phyloP scores from a whole-genome alignment of 345 rosid genomes.

The Psidium guajava region DNA sequence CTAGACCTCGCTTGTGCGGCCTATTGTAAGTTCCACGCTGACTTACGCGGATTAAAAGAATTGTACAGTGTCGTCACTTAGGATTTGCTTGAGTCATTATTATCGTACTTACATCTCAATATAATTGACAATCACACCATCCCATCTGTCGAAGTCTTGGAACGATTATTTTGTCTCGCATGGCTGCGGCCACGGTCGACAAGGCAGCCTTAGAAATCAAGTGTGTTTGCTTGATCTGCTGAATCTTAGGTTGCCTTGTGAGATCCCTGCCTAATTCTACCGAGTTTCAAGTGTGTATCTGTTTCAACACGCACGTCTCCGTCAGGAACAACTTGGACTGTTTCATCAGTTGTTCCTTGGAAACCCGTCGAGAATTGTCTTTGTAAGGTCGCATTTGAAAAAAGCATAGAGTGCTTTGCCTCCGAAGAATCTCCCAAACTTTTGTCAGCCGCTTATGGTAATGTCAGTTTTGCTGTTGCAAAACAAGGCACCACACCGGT shows the following conservation, averaged over 20 bases:
- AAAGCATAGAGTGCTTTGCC: neutral
- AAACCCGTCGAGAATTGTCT: neutral
- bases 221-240: neutral
- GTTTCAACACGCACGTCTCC: neutral
- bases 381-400: neutral
- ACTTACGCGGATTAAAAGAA: neutral
- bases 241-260: neutral
- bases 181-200: neutral
- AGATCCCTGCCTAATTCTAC: neutral
- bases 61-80: neutral
- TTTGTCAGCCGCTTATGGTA: neutral
- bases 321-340: neutral
- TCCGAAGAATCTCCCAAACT: neutral
- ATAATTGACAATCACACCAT: neutral
- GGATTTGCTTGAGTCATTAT: neutral
- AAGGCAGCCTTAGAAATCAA: neutral
- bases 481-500: neutral
- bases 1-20: conserved; percentile 88
- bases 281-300: neutral
- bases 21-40: conserved; percentile 27
- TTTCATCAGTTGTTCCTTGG: neutral
- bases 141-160: neutral
- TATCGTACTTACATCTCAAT: neutral
- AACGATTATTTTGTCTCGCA: neutral
- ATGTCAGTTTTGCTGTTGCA: neutral